These are phyloP conservation scores for Moricandia moricandioides DNA, from an alignment of 345 rosid genomes.

Conservation along the genomic window DNA sequence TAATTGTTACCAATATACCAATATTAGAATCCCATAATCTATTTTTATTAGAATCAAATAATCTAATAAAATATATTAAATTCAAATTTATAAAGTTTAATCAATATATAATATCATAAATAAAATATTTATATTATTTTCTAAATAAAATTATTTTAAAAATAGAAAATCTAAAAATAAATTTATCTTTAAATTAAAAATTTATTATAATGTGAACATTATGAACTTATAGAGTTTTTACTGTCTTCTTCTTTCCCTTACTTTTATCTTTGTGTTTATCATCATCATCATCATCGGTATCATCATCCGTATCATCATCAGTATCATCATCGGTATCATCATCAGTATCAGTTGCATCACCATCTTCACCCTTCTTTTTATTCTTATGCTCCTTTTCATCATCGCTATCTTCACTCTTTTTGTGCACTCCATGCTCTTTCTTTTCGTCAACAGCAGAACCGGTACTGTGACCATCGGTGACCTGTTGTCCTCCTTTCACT, in stretches of 20 bases:
- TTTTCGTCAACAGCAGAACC: background rate
- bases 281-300: background rate
- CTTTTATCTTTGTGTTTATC: constrained; percentile 25
- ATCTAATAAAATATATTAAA: no score
- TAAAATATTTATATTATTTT: background rate
- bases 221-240: background rate
- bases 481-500: no score
- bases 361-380: constrained; percentile 8
- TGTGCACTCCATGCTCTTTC: background rate
- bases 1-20: no score
- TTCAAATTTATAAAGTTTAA: background rate
- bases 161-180: background rate
- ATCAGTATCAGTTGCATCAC: constrained; percentile 9
- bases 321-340: background rate
- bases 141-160: background rate
- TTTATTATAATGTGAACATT: background rate
- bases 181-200: background rate
- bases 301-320: background rate
- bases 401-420: background rate
- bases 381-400: background rate
- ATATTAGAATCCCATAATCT: no score
- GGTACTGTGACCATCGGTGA: no score
- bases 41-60: no score
- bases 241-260: constrained; percentile 14
- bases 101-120: background rate